Base-by-base conservation (phyloP, 495 filamentous ascomycete species). In the Friedmanniomyces endolithicus region DNA sequence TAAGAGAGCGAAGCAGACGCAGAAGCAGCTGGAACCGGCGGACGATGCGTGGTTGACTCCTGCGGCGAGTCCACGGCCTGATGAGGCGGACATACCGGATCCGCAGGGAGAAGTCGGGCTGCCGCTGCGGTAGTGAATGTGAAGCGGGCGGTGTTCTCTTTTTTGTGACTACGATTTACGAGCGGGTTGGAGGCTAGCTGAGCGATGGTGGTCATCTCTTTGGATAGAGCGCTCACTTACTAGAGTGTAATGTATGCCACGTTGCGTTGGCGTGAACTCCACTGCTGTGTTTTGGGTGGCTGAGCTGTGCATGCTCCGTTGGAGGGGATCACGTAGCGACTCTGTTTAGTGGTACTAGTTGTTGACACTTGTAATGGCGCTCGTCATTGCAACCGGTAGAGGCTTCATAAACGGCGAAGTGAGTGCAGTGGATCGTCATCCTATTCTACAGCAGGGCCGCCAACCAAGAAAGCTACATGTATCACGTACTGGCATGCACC, bases 31-130 rank as follows among this genome's bases (percentile, higher is more conserved):
- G 9, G 48, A 23, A 24, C 33, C 46, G 37, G 20, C 20, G 34
- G 48, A 61, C 23, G 40, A 50, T 17, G 27, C 55, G 17, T 65
- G 63, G 63, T 23, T 61, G 47, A 65, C 63, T 3, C 63, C 63
- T 22, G 63, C 61, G 16, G 63, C 61, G 12, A 59, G 55, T 56
- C 63, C 63, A 19, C 55, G 53, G 56, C 48, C 58, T 9, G 60
- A 65, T 14, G 63, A 63, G 45, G 25, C 16, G 11, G 19, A 56
- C 20, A 50, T 39, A 24, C 17, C 45, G 0, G 39, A 20, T 9
- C 4, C 17, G 12, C 14, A 6, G 12, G 37, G 14, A 41, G 59
- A 59, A 11, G 34, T 40, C 20, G 19, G 47, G 22, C 27, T 61
- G 48, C 48, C 58, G 23, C 14, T 61, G 48, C 23, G 59, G 47